Evolutionary conservation across 257 asterid genomes (phyloP), one percentile per base, ranked within the genome.

Genomic region (Petunia axillaris): DNA sequence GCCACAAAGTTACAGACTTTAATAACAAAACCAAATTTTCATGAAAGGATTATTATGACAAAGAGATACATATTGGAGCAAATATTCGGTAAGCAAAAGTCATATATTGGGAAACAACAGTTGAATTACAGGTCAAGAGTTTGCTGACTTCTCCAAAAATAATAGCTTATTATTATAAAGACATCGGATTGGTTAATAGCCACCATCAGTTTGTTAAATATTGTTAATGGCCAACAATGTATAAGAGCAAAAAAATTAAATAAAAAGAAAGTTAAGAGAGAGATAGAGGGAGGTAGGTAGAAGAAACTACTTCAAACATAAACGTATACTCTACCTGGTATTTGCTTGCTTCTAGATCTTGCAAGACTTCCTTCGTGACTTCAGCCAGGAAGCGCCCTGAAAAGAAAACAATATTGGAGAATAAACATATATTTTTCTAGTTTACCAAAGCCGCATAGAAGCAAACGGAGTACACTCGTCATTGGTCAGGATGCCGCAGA

Each of bases 371-470:
- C 86, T 94, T 94, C 37, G 97, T 92, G 82, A 94, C 90, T 83
- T 94, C 98, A 80, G 97, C 97, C 80, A 92, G 82, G 89, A 90
- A 94, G 83, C 98, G 97, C 79, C 98, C 98, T 94, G 92, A 60
- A 76, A 66, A 57, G 54, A 81, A 15, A 67, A 64, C 77, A 82
- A 73, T 36, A 73, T 50, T 73, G 35, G 63, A 50, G 36, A 50
- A 36, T 0, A 1, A 36, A 73, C 46, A 73, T 15, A 36, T 7
- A 11, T 73, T 11, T 50, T 2, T 13, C 2, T 4, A 38, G 5
- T 2, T 15, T 13, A 39, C 50, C 50, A 65, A 65, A 39, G 39
- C 25, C 50, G 14, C 11, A 65, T 65, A 25, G 3, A 65, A 65
- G 36, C 50, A 39, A 6, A 39, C 50, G 4, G 5, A 4, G 70